Evolutionary conservation across 2,329 filamentous ascomycete genomes (phyloP).

Genomic region (Parascedosporium putredinis): DNA sequence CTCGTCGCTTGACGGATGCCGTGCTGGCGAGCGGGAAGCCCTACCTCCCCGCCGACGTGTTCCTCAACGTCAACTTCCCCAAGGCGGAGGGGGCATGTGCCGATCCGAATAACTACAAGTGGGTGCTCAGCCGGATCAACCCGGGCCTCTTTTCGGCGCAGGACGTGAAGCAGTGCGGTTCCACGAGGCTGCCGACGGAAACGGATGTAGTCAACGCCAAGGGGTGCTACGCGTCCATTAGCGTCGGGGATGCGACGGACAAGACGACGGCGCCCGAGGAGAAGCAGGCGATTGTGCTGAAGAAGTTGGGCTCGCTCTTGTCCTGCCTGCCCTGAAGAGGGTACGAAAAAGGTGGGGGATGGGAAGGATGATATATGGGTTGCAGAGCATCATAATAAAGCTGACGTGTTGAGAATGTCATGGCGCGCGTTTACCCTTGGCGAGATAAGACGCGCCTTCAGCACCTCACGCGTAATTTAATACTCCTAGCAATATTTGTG

Average conservation of each 20-base stretch:
- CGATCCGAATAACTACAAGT: conserved; percentile 45
- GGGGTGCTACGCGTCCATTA: conserved; percentile 53
- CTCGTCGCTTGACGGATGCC: conserved; percentile 44
- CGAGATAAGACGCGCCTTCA: too few species aligned
- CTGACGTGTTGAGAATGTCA: too few species aligned
- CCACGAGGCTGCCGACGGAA: conserved; percentile 47
- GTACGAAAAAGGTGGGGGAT: too few species aligned
- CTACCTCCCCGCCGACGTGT: conserved; percentile 50
- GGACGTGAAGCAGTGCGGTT: conserved; percentile 49
- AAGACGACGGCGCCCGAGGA: conserved; percentile 48
- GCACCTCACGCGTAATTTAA: too few species aligned
- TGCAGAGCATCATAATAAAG: too few species aligned
- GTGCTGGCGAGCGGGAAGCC: conserved; percentile 47
- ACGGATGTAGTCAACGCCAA: conserved; percentile 34
- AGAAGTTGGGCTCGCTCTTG: conserved; percentile 37
- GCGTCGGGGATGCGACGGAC: conserved; percentile 47
- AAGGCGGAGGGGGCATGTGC: conserved; percentile 39
- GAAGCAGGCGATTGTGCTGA: conserved; percentile 38
- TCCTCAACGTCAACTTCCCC: conserved; percentile 62
- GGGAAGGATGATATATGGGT: too few species aligned
- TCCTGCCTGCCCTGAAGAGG: conserved; percentile 36
- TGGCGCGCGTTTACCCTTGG: too few species aligned
- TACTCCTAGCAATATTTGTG: too few species aligned
- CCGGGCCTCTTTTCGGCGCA: conserved; percentile 37
- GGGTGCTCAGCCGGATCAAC: conserved; percentile 53